A percentile compares a stretch with the other conserved stretches of the same genome.
Conservation (phyloP, 805 yeast species). For the Komagataella populi region DNA sequence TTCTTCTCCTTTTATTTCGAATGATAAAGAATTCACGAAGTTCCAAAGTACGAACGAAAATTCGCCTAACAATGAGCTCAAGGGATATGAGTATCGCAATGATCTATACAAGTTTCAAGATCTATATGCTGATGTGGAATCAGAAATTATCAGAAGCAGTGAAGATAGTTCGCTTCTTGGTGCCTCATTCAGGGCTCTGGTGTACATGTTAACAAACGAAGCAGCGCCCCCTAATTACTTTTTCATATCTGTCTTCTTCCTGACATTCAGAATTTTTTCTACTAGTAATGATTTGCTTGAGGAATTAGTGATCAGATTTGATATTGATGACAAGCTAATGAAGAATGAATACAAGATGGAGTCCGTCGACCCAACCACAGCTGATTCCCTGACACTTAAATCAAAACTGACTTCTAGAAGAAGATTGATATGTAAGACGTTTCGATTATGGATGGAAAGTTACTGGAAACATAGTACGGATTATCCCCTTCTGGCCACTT, state of each 20-base stretch:
- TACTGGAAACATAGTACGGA: conserved; percentile 69
- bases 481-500: conserved; percentile 45
- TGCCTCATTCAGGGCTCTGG: conserved; percentile 57
- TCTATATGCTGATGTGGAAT: neutral
- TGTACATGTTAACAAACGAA: conserved; percentile 56
- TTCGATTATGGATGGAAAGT: conserved; percentile 80
- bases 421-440: conserved; percentile 50
- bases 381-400: conserved; percentile 14
- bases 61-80: neutral
- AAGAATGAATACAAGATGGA: conserved; percentile 13
- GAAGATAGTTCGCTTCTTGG: conserved; percentile 31
- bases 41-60: conserved; percentile 2
- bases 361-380: conserved; percentile 8
- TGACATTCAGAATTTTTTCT: conserved; percentile 64
- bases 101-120: neutral
- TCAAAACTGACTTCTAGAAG: conserved; percentile 45
- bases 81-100: neutral
- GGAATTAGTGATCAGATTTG: conserved; percentile 54
- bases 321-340: conserved; percentile 24
- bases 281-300: conserved; percentile 54
- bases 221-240: conserved; percentile 49
- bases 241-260: conserved; percentile 59
- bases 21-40: conserved; percentile 11
- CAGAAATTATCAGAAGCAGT: neutral
- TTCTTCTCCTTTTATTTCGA: conserved; percentile 15